These are phyloP conservation scores for Spinellus fusiger DNA, from an alignment of 192 early-diverging fungal species.

Conservation along the genomic window DNA sequence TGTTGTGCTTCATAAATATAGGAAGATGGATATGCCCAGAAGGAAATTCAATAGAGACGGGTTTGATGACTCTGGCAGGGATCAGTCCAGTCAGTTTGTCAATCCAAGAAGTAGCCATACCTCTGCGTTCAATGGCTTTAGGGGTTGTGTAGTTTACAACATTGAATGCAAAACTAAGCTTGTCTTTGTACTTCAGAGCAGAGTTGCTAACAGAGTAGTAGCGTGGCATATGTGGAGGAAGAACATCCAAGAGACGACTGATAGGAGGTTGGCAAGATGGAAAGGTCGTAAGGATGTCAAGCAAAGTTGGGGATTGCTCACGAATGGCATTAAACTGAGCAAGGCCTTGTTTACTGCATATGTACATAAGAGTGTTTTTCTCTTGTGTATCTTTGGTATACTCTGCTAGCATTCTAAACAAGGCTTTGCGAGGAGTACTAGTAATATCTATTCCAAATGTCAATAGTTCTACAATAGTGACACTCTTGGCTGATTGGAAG, in stretches of 20 bases:
- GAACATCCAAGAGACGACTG: conserved; percentile 65
- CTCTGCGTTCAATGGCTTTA: conserved; percentile 33
- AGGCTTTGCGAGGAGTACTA: conserved; percentile 67
- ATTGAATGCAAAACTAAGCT: conserved; percentile 81
- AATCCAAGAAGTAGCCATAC: conserved; percentile 80
- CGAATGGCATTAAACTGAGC: conserved; percentile 62
- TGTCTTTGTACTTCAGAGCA: conserved; percentile 40
- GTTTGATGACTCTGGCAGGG: conserved; percentile 12
- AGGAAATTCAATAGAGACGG: conserved; percentile 8
- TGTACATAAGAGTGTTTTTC: conserved; percentile 68
- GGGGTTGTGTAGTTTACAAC: conserved; percentile 62
- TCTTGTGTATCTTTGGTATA: conserved; percentile 62
- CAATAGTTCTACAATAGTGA: conserved; percentile 60
- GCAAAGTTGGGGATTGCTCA: conserved; percentile 61
- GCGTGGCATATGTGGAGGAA: conserved; percentile 77
- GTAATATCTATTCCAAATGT: conserved; percentile 72
- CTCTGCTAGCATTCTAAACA: conserved; percentile 80
- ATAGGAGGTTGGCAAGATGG: conserved; percentile 67
- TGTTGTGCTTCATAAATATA: conserved; percentile 53
- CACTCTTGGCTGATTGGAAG: conserved; percentile 35
- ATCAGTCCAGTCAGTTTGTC: conserved; percentile 52
- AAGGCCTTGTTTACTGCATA: conserved; percentile 74
- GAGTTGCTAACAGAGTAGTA: conserved; percentile 85
- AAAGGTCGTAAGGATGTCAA: conserved; percentile 80
- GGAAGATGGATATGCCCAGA: conserved; percentile 10